phyloP scores from a whole-genome alignment of 345 rosid species.

The Eucalyptus camaldulensis region DNA sequence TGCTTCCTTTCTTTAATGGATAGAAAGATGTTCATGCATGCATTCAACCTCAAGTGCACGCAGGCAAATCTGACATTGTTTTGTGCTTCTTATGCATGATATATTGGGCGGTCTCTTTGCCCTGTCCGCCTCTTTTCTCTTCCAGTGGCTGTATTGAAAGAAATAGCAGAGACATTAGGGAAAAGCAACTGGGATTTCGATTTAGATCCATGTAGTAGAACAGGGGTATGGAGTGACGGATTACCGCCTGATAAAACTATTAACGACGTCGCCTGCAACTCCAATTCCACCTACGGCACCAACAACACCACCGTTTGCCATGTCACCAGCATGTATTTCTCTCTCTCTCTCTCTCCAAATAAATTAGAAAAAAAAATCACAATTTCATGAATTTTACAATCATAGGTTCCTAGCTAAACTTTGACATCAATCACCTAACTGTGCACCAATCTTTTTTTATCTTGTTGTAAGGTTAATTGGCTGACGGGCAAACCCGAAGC shows the following conservation, averaged over 20 bases:
- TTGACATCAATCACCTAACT: too few relatives aligned
- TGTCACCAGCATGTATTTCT: background rate
- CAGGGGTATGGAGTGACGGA: background rate
- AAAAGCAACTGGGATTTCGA: background rate
- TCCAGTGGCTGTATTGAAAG: background rate
- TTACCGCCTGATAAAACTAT: fast-evolving
- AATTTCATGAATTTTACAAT: too few relatives aligned
- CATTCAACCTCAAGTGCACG: background rate
- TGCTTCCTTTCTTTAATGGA: background rate
- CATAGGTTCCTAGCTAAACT: too few relatives aligned
- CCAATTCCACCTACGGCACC: background rate
- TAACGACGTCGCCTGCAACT: background rate
- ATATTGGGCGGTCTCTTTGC: background rate
- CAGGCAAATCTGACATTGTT: background rate
- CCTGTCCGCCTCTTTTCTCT: background rate
- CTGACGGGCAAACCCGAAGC: too few relatives aligned
- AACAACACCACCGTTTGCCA: background rate
- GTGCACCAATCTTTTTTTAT: too few relatives aligned
- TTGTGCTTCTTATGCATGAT: background rate
- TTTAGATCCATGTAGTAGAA: background rate
- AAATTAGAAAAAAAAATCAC: background rate
- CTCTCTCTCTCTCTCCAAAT: too few relatives aligned
- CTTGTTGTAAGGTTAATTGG: too few relatives aligned
- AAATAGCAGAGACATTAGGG: background rate
- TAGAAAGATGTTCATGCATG: background rate